Conservation (phyloP, 495 filamentous ascomycete genomes). For the Lasiosphaeria ovina region DNA sequence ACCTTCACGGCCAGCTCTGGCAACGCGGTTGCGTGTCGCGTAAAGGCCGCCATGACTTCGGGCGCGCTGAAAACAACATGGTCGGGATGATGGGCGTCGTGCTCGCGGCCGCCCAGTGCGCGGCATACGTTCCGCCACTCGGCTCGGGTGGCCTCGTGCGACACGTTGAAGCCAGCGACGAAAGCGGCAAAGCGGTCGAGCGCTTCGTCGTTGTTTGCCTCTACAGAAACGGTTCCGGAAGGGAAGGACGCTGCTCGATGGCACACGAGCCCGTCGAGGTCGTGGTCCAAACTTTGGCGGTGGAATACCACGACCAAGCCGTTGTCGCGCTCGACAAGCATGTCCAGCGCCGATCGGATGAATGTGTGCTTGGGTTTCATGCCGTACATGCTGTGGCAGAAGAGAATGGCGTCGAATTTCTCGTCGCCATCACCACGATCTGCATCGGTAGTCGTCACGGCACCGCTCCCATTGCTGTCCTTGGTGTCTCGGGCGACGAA, state of each 20-base stretch:
- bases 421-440: slow-evolving; percentile 24
- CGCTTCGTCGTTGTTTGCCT: slow-evolving; percentile 44
- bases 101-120: slow-evolving; percentile 44
- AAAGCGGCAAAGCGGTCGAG: slow-evolving; percentile 57
- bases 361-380: slow-evolving; percentile 51
- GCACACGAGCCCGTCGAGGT: slow-evolving; percentile 51
- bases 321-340: slow-evolving; percentile 47
- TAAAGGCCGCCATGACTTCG: slow-evolving; percentile 54
- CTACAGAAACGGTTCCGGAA: slow-evolving; percentile 47
- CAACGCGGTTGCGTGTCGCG: slow-evolving; percentile 45
- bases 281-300: slow-evolving; percentile 47
- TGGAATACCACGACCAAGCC: slow-evolving; percentile 58
- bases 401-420: slow-evolving; percentile 57
- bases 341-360: slow-evolving; percentile 49
- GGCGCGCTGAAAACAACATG: slow-evolving; percentile 55
- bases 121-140: slow-evolving; percentile 56
- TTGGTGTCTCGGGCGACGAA: slow-evolving; percentile 39
- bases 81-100: slow-evolving; percentile 28
- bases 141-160: slow-evolving; percentile 35
- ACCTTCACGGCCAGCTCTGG: slow-evolving; percentile 49
- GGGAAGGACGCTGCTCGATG: slow-evolving; percentile 53
- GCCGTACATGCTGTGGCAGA: slow-evolving; percentile 66
- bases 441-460: neutral
- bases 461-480: slow-evolving; percentile 21
- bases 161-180: slow-evolving; percentile 47